Conservation (phyloP, 2,329 filamentous ascomycete species). For the Aspergillus ochraceoroseus region DNA sequence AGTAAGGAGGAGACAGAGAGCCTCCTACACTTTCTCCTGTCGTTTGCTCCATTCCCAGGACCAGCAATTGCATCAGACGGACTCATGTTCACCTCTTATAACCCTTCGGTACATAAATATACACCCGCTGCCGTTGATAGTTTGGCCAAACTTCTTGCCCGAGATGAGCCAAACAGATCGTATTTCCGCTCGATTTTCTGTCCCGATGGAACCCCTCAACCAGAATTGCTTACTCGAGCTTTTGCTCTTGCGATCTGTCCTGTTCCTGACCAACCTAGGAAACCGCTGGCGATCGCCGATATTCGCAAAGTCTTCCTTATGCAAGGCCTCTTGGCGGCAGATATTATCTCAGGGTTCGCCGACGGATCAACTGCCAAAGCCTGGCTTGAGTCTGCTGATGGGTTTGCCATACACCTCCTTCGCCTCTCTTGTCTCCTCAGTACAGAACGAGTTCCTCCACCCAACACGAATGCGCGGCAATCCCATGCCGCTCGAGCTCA, state of each 20-base stretch:
- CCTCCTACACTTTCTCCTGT: slow-evolving; percentile 79
- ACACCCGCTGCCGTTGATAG: slow-evolving; percentile 85
- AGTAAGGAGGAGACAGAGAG: slow-evolving; percentile 82
- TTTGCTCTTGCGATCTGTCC: slow-evolving; percentile 84
- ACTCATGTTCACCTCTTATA: slow-evolving; percentile 74
- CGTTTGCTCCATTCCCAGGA: slow-evolving; percentile 76
- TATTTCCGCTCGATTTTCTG: slow-evolving; percentile 79
- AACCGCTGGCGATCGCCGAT: slow-evolving; percentile 65
- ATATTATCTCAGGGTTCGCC: slow-evolving; percentile 75
- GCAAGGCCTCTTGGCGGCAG: slow-evolving; percentile 84
- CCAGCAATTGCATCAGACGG: slow-evolving; percentile 55
- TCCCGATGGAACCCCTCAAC: slow-evolving; percentile 63
- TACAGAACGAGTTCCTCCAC: slow-evolving; percentile 51
- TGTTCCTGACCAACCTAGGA: slow-evolving; percentile 65
- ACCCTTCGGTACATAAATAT: slow-evolving; percentile 77
- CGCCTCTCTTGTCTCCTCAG: slow-evolving; percentile 69
- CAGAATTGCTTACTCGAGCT: slow-evolving; percentile 76
- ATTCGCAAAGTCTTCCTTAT: slow-evolving; percentile 82
- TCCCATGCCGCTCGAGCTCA: slow-evolving; percentile 32
- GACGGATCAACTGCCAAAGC: slow-evolving; percentile 67
- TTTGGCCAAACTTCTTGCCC: slow-evolving; percentile 82
- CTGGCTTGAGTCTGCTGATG: slow-evolving; percentile 80
- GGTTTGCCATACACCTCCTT: slow-evolving; percentile 75
- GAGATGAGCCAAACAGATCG: slow-evolving; percentile 86
- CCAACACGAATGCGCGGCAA: slow-evolving; percentile 33